phyloP scores from a whole-genome alignment of 306 rosid genomes.

The Pachyrhizus erosus region DNA sequence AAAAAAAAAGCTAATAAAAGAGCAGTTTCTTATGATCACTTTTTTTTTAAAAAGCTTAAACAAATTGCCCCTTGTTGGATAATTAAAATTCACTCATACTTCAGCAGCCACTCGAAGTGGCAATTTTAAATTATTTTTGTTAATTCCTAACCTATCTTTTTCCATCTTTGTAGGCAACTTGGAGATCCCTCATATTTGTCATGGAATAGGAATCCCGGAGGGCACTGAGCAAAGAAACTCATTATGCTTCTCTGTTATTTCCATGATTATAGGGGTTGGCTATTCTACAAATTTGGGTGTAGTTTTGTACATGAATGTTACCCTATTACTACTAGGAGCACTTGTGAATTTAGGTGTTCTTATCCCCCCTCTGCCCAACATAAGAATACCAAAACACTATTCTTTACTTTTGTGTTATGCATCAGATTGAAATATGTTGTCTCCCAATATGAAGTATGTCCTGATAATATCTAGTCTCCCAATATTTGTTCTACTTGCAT shows the following conservation, averaged over 20 bases:
- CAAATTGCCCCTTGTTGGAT: neutral
- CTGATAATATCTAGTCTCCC: neutral
- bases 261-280: neutral
- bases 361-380: neutral
- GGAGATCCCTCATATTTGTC: constrained; percentile 90
- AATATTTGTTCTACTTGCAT: neutral
- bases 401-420: neutral
- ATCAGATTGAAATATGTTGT: constrained; percentile 37
- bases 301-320: constrained; percentile 51
- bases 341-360: constrained; percentile 24
- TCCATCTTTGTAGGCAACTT: constrained; percentile 70
- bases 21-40: neutral
- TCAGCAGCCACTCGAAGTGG: neutral
- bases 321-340: constrained; percentile 14
- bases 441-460: no score
- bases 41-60: neutral
- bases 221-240: constrained; percentile 57
- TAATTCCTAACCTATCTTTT: constrained; percentile 9
- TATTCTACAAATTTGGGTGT: constrained; percentile 19
- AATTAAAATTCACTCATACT: neutral
- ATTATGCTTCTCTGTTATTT: constrained; percentile 1
- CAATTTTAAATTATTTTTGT: neutral
- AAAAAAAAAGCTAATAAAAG: neutral
- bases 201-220: constrained; percentile 84
- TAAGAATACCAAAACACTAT: neutral